Evolutionary conservation across 1,284 basidiomycete species (phyloP), one percentile per base, ranked within the genome.

Genomic region (Ustilago curta): DNA sequence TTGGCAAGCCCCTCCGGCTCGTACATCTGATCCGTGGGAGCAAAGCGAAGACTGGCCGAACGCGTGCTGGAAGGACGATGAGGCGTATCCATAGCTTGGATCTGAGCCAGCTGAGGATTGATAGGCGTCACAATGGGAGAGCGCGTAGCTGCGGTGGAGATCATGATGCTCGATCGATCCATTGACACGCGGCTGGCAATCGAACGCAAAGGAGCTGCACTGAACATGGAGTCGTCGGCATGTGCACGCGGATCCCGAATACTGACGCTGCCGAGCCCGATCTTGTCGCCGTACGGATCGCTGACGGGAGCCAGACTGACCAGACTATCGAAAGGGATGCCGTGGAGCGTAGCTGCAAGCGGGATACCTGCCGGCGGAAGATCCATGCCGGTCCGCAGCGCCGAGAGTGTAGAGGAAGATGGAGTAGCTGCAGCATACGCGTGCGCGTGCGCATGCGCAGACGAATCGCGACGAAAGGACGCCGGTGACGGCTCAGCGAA

Each of bases 281-380:
- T 69, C 44, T 60, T 56, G 48, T 75, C 78, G 21, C 70, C 77
- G 83, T 93, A 93, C 0, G 91, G 88, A 59, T 91, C 91, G 79
- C 92, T 91, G 5, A 92, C 91, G 5, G 91, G 90, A 4, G 91
- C 89, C 5, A 97, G 89, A 48, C 89, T 89, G 23, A 97, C 89
- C 19, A 96, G 89, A 64, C 90, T 91, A 70, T 91, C 89, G 84
- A 91, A 92, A 0, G 94, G 91, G n/a, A 96, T 89, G 5, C 91
- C 92, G 88, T 73, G 88, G 86, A 18, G 87, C 86, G 29, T 87
- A 84, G 76, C 63, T 32, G 64, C 59, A 2, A 63, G 63, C 31
- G 59, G 52, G 2, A 60, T 37, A 32, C 51, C 61, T 14, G 44
- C 35, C 8, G 69, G 73, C 3, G 73, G 73, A 21, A 76, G 43